Conservation (phyloP, 2,329 filamentous ascomycete species). For the Bisporella sp. region DNA sequence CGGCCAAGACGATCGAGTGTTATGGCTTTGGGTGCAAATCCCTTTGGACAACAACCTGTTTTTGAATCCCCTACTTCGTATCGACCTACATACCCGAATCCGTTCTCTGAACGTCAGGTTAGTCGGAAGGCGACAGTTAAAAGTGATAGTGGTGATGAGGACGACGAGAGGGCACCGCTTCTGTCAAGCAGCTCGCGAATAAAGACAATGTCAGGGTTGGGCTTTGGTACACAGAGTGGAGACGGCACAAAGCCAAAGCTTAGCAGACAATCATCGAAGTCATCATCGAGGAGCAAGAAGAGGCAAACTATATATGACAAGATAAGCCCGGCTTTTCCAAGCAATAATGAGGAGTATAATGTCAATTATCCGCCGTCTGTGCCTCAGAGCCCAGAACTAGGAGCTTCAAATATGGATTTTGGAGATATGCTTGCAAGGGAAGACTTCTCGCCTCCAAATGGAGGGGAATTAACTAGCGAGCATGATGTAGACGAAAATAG, state of each 20-base stretch:
- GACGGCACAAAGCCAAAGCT: slow-evolving; percentile 5
- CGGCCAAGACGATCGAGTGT: slow-evolving; percentile 56
- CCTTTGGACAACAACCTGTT: slow-evolving; percentile 26
- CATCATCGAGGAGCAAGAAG: slow-evolving; percentile 35
- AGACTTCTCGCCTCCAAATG: slow-evolving; percentile 39
- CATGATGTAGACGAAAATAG: slow-evolving; percentile 23
- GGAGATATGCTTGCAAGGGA: slow-evolving; percentile 67
- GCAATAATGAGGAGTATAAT: slow-evolving; percentile 45
- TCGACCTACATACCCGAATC: slow-evolving; percentile 26
- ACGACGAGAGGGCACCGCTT: slow-evolving; percentile 48
- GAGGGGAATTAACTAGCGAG: slow-evolving; percentile 14
- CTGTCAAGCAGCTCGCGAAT: slow-evolving; percentile 37
- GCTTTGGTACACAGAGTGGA: slow-evolving; percentile 11
- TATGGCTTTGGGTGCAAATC: slow-evolving; percentile 27
- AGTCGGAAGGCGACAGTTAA: slow-evolving; percentile 22
- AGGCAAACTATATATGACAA: slow-evolving; percentile 24
- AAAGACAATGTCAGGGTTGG: slow-evolving; percentile 19
- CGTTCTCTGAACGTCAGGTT: slow-evolving; percentile 21
- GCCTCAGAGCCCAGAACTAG: slow-evolving; percentile 52
- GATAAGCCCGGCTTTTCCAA: slow-evolving; percentile 13
- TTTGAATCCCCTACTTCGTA: slow-evolving; percentile 28
- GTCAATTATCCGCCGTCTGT: slow-evolving; percentile 65
- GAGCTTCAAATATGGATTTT: slow-evolving; percentile 47
- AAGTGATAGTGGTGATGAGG: slow-evolving; percentile 44
- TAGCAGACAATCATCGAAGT: slow-evolving; percentile 38